Evolutionary conservation across 225 moss, liverwort and hornwort genomes (phyloP).

Genomic region (Anthoceros angustus): DNA sequence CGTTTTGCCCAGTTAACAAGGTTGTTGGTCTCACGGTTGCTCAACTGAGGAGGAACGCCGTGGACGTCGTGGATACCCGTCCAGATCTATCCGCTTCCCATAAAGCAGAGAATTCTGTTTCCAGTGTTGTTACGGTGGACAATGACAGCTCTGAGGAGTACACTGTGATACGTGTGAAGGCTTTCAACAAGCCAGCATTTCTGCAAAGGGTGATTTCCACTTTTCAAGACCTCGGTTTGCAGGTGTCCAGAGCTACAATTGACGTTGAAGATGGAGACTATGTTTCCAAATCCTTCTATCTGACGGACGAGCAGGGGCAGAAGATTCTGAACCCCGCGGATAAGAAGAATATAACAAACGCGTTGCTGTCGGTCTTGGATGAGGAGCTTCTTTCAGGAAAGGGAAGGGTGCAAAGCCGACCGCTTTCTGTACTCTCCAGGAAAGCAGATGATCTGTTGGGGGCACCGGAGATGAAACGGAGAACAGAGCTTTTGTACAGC

Average conservation of each 20-base stretch:
- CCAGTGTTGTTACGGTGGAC: neutral
- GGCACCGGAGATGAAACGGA: conserved; percentile 28
- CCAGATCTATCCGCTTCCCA: neutral
- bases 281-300: neutral
- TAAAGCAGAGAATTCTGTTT: neutral
- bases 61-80: neutral
- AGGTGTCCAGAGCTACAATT: neutral
- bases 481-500: conserved; percentile 50
- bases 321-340: neutral
- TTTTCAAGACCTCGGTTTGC: neutral
- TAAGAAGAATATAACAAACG: neutral
- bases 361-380: neutral
- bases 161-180: neutral
- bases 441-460: neutral
- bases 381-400: conserved; percentile 1
- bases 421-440: neutral
- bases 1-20: no score
- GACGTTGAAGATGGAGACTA: neutral
- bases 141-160: neutral
- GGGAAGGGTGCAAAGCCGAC: neutral
- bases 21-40: neutral
- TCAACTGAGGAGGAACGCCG: neutral
- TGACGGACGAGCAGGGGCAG: neutral
- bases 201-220: neutral
- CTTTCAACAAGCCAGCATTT: neutral